phyloP scores from a whole-genome alignment of 495 filamentous ascomycete genomes.

The Penicillium crystallinum region DNA sequence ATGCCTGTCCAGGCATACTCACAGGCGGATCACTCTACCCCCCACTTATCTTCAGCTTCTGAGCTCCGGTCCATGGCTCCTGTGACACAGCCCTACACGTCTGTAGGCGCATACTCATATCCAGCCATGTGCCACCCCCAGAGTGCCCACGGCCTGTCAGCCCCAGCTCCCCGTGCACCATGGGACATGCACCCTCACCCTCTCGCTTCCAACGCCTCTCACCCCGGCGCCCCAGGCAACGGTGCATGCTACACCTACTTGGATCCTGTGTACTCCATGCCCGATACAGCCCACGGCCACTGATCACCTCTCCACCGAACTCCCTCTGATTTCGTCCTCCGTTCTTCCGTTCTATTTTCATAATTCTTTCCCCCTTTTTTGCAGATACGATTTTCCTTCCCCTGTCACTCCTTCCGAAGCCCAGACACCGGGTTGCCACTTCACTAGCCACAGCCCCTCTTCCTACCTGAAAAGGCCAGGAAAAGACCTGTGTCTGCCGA shows the following conservation, averaged over 20 bases:
- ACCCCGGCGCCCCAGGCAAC: conserved; percentile 17
- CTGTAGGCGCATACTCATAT: conserved; percentile 32
- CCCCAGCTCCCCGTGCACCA: conserved; percentile 20
- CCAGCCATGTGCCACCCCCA: conserved; percentile 34
- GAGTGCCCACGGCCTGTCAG: conserved; percentile 18
- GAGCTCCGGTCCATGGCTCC: conserved; percentile 31
- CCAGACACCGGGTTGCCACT: conserved; percentile 23
- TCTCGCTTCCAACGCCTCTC: conserved; percentile 15
- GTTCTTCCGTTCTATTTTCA: conserved; percentile 21
- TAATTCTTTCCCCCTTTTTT: conserved; percentile 24
- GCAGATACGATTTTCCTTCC: conserved; percentile 30
- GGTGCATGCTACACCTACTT: conserved; percentile 32
- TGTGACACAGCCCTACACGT: conserved; percentile 29
- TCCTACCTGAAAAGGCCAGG: neutral
- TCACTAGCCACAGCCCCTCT: neutral
- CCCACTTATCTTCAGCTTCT: conserved; percentile 20
- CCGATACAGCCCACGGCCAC: conserved; percentile 18
- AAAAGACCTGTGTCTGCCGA: neutral
- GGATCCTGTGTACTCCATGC: conserved; percentile 35
- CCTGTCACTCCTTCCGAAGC: conserved; percentile 39
- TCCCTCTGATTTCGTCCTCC: conserved; percentile 13
- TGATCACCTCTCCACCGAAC: conserved; percentile 13
- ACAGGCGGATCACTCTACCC: conserved; percentile 16
- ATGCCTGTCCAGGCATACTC: conserved; percentile 27
- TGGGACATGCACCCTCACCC: conserved; percentile 38